Evolutionary conservation across 805 yeast species (phyloP).

Genomic region (Ogataea ramenticola): DNA sequence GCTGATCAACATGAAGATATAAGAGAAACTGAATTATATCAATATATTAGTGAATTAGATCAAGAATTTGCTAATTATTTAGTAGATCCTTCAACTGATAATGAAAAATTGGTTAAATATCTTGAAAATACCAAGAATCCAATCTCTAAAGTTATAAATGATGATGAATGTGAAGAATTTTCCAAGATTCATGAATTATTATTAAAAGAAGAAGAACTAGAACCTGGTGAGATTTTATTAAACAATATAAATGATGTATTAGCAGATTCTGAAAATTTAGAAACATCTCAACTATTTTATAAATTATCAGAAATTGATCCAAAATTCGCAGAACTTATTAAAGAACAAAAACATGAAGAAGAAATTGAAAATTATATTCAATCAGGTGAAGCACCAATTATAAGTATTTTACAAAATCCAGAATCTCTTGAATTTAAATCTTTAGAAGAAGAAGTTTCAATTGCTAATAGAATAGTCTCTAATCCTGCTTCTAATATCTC

Average conservation of each 20-base stretch:
- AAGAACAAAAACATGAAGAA: neutral
- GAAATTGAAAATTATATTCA: neutral
- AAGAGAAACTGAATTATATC: constrained; percentile 10
- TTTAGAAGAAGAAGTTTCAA: neutral
- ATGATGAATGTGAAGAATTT: constrained; percentile 11
- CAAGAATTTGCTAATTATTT: constrained; percentile 15
- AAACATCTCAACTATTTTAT: neutral
- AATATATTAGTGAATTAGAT: constrained; percentile 13
- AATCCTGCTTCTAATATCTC: neutral
- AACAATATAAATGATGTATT: neutral
- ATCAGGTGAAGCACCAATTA: neutral
- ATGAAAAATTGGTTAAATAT: constrained; percentile 12
- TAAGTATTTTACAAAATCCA: neutral
- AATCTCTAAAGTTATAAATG: constrained; percentile 17
- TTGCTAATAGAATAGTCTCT: neutral
- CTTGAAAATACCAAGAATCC: constrained; percentile 11
- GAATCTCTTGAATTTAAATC: neutral
- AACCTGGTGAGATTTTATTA: constrained; percentile 8
- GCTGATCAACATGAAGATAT: constrained; percentile 16
- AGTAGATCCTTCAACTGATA: constrained; percentile 12
- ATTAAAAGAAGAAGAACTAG: neutral
- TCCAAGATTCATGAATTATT: neutral
- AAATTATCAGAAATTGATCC: neutral
- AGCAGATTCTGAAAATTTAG: constrained; percentile 14
- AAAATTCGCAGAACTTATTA: neutral